A percentile compares a stretch with the other conserved stretches of the same genome.
phyloP scores from a whole-genome alignment of 2,329 filamentous ascomycete species.

The Macrophomina tecta region DNA sequence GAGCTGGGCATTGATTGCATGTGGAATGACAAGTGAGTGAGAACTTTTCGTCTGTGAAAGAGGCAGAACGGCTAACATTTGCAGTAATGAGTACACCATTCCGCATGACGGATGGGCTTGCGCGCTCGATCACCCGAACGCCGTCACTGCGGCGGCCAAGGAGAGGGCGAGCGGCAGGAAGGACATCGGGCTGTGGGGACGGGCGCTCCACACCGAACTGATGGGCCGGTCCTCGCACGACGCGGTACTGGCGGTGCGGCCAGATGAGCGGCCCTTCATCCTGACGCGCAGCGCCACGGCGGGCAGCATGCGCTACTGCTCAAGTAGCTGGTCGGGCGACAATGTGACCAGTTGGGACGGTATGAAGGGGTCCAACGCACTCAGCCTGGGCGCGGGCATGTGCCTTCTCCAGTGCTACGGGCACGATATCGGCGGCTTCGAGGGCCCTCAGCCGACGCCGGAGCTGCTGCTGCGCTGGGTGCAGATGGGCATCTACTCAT shows the following conservation, averaged over 20 bases:
- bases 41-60: background rate
- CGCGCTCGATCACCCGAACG: conserved; percentile 60
- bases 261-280: conserved; percentile 68
- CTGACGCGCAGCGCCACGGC: conserved; percentile 73
- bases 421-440: conserved; percentile 78
- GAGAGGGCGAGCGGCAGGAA: conserved; percentile 43
- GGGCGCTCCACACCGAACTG: conserved; percentile 72
- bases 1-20: conserved; percentile 72
- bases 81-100: conserved; percentile 70
- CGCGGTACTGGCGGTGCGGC: conserved; percentile 64
- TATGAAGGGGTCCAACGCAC: conserved; percentile 73
- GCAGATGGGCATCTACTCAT: conserved; percentile 72
- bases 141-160: conserved; percentile 39
- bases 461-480: conserved; percentile 76
- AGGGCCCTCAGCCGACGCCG: conserved; percentile 73
- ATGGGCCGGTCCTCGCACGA: conserved; percentile 75
- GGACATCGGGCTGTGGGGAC: conserved; percentile 71
- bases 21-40: conserved; percentile 71
- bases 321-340: conserved; percentile 77
- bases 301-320: conserved; percentile 72
- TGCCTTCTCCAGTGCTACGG: conserved; percentile 72
- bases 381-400: conserved; percentile 72
- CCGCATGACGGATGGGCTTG: conserved; percentile 70
- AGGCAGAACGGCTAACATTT: background rate
- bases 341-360: conserved; percentile 76